Conservation (phyloP, 2,329 filamentous ascomycete species). For the Hypoxylon sp. region DNA sequence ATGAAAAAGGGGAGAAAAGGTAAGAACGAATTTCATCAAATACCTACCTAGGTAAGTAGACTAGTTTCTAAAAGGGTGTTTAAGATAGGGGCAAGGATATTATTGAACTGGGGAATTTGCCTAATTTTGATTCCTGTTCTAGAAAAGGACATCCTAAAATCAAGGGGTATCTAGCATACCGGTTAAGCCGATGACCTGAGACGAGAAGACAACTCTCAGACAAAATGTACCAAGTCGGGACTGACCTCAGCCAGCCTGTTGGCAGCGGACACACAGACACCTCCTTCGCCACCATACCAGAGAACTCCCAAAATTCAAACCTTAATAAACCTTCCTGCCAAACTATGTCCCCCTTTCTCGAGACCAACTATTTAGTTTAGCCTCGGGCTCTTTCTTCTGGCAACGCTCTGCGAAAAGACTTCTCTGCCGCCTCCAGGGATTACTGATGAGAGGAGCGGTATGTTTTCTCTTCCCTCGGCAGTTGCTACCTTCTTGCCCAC, state of each 20-base stretch:
- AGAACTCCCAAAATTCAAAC: conserved; percentile 15
- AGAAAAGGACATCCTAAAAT: conserved; percentile 7
- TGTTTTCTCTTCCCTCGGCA: conserved; percentile 61
- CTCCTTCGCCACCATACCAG: not conserved
- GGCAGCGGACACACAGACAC: conserved; percentile 14
- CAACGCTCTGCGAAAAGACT: conserved; percentile 56
- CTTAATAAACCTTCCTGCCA: not conserved
- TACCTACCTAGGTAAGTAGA: too few species aligned
- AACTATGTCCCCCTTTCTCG: not conserved
- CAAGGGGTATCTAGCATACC: conserved; percentile 41
- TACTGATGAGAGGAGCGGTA: conserved; percentile 49
- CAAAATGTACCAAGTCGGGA: conserved; percentile 3
- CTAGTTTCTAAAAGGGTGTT: too few species aligned
- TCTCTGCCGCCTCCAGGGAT: conserved; percentile 44
- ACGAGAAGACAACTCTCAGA: conserved; percentile 6
- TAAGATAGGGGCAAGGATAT: too few species aligned
- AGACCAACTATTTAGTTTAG: conserved; percentile 44
- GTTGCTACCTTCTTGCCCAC: conserved; percentile 48
- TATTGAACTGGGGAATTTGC: too few species aligned
- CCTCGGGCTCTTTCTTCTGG: conserved; percentile 64
- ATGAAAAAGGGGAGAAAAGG: too few species aligned
- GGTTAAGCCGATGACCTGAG: conserved; percentile 22
- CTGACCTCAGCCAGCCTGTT: conserved; percentile 5
- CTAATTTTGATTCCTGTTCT: conserved; percentile 6
- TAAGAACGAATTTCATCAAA: too few species aligned